These are phyloP conservation scores for Silene uniflora DNA, from an alignment of 148 eudicot genomes.

Conservation along the genomic window DNA sequence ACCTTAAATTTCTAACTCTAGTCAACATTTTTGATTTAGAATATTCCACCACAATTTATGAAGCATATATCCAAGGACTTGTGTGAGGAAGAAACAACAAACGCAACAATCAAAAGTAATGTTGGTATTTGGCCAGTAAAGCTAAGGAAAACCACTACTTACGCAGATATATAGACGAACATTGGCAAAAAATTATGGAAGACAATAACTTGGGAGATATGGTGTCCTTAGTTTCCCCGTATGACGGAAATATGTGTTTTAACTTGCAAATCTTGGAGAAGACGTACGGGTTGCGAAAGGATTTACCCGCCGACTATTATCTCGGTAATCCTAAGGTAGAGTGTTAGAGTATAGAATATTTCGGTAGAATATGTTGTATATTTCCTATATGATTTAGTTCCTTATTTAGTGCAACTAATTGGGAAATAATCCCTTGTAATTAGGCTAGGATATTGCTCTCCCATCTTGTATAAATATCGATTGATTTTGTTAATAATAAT, in stretches of 20 bases:
- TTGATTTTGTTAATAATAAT: no score
- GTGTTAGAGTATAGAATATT: no score
- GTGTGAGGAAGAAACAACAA: conserved; percentile 1
- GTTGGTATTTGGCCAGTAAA: neutral
- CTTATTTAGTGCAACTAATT: no score
- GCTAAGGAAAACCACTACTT: neutral
- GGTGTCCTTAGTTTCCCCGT: conserved; percentile 7
- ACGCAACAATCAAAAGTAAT: conserved; percentile 5
- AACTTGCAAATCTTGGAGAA: conserved; percentile 11
- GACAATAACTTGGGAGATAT: conserved; percentile 9
- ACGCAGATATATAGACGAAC: conserved; percentile 11
- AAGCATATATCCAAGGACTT: conserved; percentile 13
- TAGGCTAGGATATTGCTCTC: no score
- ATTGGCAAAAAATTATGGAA: conserved; percentile 11
- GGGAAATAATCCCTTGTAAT: no score
- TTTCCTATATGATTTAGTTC: no score
- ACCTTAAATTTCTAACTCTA: neutral
- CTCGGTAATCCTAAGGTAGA: neutral
- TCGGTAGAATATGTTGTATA: no score
- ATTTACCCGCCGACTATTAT: neutral
- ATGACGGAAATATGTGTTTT: conserved; percentile 17
- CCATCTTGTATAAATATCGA: no score
- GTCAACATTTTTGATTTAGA: neutral
- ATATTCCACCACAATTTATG: conserved; percentile 10
- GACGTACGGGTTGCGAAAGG: conserved; percentile 16